Evolutionary conservation across 2,329 filamentous ascomycete genomes (phyloP), one percentile per base, ranked within the genome.

Genomic region (Colletotrichum shisoi): DNA sequence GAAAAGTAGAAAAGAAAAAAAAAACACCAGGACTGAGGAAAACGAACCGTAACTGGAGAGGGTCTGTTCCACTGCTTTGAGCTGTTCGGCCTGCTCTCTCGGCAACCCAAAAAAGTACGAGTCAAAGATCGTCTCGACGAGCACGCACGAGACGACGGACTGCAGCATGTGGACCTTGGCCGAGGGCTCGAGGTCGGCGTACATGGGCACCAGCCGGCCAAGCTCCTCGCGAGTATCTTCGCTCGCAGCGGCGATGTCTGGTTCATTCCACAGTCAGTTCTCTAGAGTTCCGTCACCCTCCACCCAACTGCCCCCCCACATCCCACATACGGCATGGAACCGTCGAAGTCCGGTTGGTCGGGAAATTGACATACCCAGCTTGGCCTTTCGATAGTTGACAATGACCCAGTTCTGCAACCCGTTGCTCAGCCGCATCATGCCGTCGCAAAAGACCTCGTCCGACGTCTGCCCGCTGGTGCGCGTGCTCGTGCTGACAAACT

Each of bases 401-500:
- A 92, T 87, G 3, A 89, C 85, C 90, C 90, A 93, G 72, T 92
- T 91, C 77, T 92, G 89, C 71, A 91, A 77, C 27, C 89, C 85
- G 72, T 91, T 89, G 21, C 86, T 85, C 53, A 92, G 75, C 64
- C 84, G 82, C 57, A 83, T 81, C 80, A 91, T 86, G 11, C 83
- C 81, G 57, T 90, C 86, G 2, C 81, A 84, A 73, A 92, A 85
- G 12, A 87, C 86, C 75, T 90, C 87, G 72, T 93, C 90, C 69
- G 87, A 88, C 62, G 80, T 81, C 75, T 89, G 85, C 24, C 85
- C 85, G 37, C 87, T 86, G 57, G 83, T 81, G 39, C 88, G 80
- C 11, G 89, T 91, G 69, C 85, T 87, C 24, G 84, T 86, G 72
- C 89, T 91, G 64, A 92, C 89, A 80, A 86, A 91, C 71, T 88